Evolutionary conservation across 1,284 basidiomycete species (phyloP).

Genomic region (Ustilago tritici): DNA sequence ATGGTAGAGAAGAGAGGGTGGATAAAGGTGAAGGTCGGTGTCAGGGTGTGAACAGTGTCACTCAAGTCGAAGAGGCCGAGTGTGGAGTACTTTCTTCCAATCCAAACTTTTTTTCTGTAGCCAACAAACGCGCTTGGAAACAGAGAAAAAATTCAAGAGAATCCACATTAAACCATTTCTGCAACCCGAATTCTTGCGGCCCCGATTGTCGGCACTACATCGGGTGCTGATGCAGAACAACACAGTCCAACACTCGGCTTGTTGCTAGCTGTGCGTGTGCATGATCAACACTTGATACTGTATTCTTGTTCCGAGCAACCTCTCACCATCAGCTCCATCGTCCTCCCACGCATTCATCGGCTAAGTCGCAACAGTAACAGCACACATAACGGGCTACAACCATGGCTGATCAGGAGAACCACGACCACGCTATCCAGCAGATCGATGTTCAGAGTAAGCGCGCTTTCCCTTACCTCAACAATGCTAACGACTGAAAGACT

Average conservation of each 20-base stretch:
- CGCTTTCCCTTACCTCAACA: background rate
- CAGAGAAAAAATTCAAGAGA: conserved; percentile 8
- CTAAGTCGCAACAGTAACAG: background rate
- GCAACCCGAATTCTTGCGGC: conserved; percentile 8
- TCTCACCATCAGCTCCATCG: background rate
- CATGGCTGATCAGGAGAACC: conserved; percentile 38
- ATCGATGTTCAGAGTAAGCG: conserved; percentile 50
- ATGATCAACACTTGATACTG: conserved; percentile 29
- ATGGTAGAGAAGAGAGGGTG: background rate
- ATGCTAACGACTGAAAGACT: background rate
- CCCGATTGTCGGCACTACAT: background rate
- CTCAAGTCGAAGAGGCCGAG: background rate
- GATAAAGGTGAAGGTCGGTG: conserved; percentile 2
- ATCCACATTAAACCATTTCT: conserved; percentile 6
- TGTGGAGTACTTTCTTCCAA: conserved; percentile 21
- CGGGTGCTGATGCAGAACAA: background rate
- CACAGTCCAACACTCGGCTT: conserved; percentile 26
- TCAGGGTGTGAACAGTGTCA: background rate
- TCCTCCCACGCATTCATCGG: background rate
- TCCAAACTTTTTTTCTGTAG: conserved; percentile 4
- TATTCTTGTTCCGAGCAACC: conserved; percentile 10
- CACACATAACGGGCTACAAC: background rate
- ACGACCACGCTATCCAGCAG: conserved; percentile 43
- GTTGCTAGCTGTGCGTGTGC: background rate
- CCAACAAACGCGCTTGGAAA: background rate